Evolutionary conservation across 2,329 filamentous ascomycete genomes (phyloP).

Genomic region (Apiospora arundinis): DNA sequence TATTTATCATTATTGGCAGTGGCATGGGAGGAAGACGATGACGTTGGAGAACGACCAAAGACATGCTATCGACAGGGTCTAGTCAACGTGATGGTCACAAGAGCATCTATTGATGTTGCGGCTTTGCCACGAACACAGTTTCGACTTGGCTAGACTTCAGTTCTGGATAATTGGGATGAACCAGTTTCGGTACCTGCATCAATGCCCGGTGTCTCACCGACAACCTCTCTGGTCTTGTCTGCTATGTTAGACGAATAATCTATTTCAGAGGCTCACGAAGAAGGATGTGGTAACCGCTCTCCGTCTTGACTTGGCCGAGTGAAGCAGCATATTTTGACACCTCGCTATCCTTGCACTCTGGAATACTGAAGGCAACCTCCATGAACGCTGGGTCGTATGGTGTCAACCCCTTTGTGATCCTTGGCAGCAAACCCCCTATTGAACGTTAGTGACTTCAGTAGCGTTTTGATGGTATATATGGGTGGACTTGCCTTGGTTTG

Average conservation of each 20-base stretch:
- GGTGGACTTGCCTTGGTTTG: constrained; percentile 20
- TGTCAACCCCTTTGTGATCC: not conserved
- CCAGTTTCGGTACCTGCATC: too few relatives aligned
- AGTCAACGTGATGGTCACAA: not conserved
- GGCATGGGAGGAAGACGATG: not conserved
- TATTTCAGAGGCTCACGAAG: constrained; percentile 2
- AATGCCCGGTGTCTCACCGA: too few relatives aligned
- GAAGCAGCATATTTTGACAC: constrained; percentile 3
- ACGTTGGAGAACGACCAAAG: not conserved
- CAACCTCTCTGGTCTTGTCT: too few relatives aligned
- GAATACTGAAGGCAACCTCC: constrained; percentile 14
- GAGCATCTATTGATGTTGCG: not conserved
- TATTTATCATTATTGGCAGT: not conserved
- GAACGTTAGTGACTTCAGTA: not conserved
- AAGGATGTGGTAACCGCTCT: constrained; percentile 25
- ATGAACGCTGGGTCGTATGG: not conserved
- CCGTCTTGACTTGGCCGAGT: constrained; percentile 22
- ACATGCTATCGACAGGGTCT: not conserved
- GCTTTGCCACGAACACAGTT: not conserved
- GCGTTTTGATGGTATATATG: not conserved
- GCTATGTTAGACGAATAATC: not conserved
- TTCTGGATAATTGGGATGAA: not conserved
- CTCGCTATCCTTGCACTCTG: constrained; percentile 5
- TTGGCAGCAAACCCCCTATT: constrained; percentile 8
- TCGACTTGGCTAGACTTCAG: not conserved